These are phyloP conservation scores for Nemania sp. DNA, from an alignment of 2,329 filamentous ascomycete genomes.

Conservation along the genomic window DNA sequence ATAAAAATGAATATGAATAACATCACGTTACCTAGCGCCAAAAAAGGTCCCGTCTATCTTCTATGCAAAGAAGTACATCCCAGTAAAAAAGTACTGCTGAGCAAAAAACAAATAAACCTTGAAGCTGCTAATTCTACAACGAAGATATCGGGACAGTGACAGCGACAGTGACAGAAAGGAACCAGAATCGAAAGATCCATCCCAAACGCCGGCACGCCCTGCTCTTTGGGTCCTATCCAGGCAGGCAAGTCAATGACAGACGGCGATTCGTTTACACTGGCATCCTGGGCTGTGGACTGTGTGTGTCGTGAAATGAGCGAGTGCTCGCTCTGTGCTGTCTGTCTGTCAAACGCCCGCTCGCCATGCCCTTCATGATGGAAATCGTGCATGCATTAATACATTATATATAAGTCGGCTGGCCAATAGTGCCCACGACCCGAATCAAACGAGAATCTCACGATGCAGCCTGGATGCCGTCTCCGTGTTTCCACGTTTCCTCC, in stretches of 20 bases:
- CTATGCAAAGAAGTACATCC: constrained; percentile 7
- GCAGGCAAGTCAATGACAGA: constrained; percentile 15
- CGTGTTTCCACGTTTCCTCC: constrained; percentile 77
- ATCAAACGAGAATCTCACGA: constrained; percentile 26
- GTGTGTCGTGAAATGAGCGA: constrained; percentile 9
- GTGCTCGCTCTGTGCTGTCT: constrained; percentile 14
- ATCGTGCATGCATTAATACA: constrained; percentile 34
- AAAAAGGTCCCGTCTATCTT: constrained; percentile 16
- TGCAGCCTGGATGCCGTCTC: constrained; percentile 45
- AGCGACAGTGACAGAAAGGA: too few species aligned
- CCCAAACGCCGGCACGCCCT: constrained; percentile 34
- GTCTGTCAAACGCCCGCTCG: constrained; percentile 22
- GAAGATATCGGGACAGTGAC: constrained; percentile 8
- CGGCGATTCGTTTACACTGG: constrained; percentile 25
- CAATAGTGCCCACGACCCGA: not conserved
- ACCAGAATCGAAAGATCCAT: constrained; percentile 22
- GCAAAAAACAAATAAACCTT: too few species aligned
- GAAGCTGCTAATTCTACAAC: constrained; percentile 10
- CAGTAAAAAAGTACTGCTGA: constrained; percentile 7
- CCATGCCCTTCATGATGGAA: constrained; percentile 26
- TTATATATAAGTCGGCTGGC: constrained; percentile 14
- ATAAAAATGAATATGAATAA: not conserved
- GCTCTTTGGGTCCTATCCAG: constrained; percentile 29
- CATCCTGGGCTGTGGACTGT: constrained; percentile 12
- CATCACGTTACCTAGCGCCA: not conserved